Evolutionary conservation across 2,329 filamentous ascomycete species (phyloP).

Genomic region (Penicillium sp.): DNA sequence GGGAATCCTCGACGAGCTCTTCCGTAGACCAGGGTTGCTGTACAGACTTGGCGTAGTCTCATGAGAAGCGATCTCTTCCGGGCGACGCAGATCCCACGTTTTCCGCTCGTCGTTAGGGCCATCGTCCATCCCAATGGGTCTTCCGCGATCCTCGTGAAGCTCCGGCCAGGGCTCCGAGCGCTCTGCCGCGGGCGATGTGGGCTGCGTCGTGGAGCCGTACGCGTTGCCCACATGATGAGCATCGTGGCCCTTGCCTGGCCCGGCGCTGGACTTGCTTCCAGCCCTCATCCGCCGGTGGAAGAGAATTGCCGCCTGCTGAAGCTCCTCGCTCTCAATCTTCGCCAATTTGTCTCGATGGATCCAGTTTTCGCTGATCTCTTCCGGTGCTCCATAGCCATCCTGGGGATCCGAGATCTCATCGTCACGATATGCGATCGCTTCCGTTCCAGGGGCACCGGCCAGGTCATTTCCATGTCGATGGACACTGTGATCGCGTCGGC

Average conservation of each 20-base stretch:
- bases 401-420: slow-evolving; percentile 20
- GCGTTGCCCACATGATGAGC: slow-evolving; percentile 26
- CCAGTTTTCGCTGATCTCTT: slow-evolving; percentile 38
- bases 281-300: slow-evolving; percentile 35
- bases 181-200: slow-evolving; percentile 23
- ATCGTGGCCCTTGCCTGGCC: slow-evolving; percentile 35
- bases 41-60: slow-evolving; percentile 44
- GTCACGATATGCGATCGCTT: slow-evolving; percentile 15
- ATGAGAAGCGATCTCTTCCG: slow-evolving; percentile 66
- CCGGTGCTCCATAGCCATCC: slow-evolving; percentile 12
- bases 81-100: slow-evolving; percentile 66
- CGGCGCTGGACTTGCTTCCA: slow-evolving; percentile 31
- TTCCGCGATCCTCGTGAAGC: slow-evolving; percentile 34
- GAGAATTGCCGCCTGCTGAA: slow-evolving; percentile 43
- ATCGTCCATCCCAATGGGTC: slow-evolving; percentile 34
- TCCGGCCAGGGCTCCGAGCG: slow-evolving; percentile 31
- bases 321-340: slow-evolving; percentile 46
- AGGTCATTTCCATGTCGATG: slow-evolving; percentile 36
- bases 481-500: slow-evolving; percentile 29
- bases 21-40: slow-evolving; percentile 49
- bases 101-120: slow-evolving; percentile 41
- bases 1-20: slow-evolving; percentile 74
- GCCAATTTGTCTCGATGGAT: slow-evolving; percentile 48
- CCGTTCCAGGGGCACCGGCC: slow-evolving; percentile 32
- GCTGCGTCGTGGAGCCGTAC: slow-evolving; percentile 9